Base-by-base conservation (phyloP, 441 rosid species). In the Mallotus repandus region DNA sequence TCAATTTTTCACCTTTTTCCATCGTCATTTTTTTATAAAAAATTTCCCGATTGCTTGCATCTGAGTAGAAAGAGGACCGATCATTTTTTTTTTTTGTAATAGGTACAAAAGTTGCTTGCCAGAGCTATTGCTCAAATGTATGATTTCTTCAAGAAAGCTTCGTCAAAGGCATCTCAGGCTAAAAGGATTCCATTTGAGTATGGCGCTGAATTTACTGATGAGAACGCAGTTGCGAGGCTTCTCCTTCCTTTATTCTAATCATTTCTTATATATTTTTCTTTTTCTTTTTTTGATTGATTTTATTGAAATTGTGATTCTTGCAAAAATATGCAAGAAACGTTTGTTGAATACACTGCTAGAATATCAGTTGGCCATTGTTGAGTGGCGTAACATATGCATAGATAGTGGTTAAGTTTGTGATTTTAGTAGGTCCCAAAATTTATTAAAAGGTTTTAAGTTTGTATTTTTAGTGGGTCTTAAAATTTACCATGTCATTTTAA, bases 371-470 rank as follows among this genome's bases (percentile, higher is more conserved):
- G 80, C 99, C 99, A 4, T 80, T 96, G 84, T 76, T 91, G 71
- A 93, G 89, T 81, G 98, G 99, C 35, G 98, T 96, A 65, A 97
- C 94, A 11, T 96, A 96, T 69, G 99, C 99, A 0, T 87, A 87
- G 56, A 86, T 90, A 77, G 97, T 96, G 65, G 66, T 76, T 69
- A 25, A 25, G 29, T 25, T 25, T 25, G 29, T 25, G 29, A 0
- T 0, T 25, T 25, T 25, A 25, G 29, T 25, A 1, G 29, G 29
- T n/a, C n/a, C n/a, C n/a, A n/a, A n/a, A n/a, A n/a, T n/a, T n/a
- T n/a, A n/a, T n/a, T n/a, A n/a, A n/a, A n/a, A n/a, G n/a, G n/a
- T 25, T 25, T 25, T 25, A 25, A 25, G 29, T 25, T 25, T 25
- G 29, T 25, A 1, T 25, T 25, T 25, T 25, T 25, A 25, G 29